phyloP scores from a whole-genome alignment of 768 basidiomycete species.

The Kwoniella heveanensis region DNA sequence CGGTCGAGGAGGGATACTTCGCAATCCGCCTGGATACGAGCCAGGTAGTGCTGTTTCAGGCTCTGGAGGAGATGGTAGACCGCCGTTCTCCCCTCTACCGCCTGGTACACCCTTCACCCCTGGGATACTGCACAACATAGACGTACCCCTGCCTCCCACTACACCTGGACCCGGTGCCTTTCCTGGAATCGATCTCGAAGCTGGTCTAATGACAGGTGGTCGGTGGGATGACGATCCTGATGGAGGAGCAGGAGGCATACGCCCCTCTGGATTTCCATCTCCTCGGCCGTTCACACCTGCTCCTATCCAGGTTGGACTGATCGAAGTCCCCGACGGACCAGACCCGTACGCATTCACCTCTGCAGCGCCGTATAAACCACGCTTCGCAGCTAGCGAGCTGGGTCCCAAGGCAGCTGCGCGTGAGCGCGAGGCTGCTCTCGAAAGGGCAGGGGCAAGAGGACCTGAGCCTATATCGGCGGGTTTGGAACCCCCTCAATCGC shows the following conservation, averaged over 20 bases:
- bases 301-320: not conserved
- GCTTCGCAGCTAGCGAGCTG: constrained; percentile 5
- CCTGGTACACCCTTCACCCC: constrained; percentile 5
- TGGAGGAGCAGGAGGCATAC: not conserved
- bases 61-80: not conserved
- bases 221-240: not conserved
- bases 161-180: not conserved
- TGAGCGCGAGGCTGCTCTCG: not conserved
- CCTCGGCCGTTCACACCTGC: not conserved
- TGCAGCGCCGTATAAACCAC: constrained; percentile 6
- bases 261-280: too few relatives aligned
- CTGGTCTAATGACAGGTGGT: not conserved
- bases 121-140: not conserved
- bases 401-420: not conserved
- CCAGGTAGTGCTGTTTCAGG: not conserved
- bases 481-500: not conserved
- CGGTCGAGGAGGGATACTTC: not conserved
- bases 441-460: not conserved
- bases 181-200: not conserved
- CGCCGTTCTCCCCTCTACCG: constrained; percentile 8
- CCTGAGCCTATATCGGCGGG: not conserved
- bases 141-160: not conserved
- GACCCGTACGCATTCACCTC: constrained; percentile 13
- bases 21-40: not conserved
- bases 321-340: not conserved